These are phyloP conservation scores for Amanita inopinata DNA, from an alignment of 768 basidiomycete species.

Conservation along the genomic window DNA sequence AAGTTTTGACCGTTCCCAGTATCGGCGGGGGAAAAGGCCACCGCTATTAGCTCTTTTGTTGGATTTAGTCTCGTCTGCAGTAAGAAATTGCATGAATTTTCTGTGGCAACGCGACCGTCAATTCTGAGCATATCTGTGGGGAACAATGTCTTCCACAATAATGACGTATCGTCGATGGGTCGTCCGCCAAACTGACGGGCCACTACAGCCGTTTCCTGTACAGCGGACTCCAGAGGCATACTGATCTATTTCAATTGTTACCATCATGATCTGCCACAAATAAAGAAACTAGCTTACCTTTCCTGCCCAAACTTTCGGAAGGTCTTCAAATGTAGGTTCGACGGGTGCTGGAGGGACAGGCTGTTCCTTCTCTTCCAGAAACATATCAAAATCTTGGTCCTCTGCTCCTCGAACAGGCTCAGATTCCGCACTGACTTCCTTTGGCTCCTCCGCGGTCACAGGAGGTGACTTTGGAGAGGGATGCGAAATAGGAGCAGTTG, in stretches of 20 bases:
- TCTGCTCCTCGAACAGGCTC: conserved; percentile 36
- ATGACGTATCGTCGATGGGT: conserved; percentile 41
- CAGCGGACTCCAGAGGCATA: conserved; percentile 70
- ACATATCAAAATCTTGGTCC: conserved; percentile 84
- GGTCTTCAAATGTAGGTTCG: conserved; percentile 42
- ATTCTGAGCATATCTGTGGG: conserved; percentile 62
- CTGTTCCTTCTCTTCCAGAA: conserved; percentile 38
- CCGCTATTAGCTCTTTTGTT: conserved; percentile 70
- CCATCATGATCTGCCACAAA: neutral
- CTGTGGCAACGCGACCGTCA: conserved; percentile 75
- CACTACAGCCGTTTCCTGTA: conserved; percentile 53
- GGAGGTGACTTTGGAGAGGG: conserved; percentile 15
- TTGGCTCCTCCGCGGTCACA: conserved; percentile 23
- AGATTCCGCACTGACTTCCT: conserved; percentile 36
- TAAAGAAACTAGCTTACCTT: conserved; percentile 37
- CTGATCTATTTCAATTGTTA: conserved; percentile 38
- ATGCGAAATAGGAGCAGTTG: conserved; percentile 12
- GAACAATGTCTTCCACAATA: conserved; percentile 71
- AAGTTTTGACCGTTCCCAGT: conserved; percentile 41
- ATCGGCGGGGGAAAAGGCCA: conserved; percentile 52
- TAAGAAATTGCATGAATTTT: conserved; percentile 71
- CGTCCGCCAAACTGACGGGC: conserved; percentile 80
- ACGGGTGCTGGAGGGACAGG: conserved; percentile 28
- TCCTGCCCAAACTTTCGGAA: conserved; percentile 63
- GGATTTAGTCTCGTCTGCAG: conserved; percentile 70